A percentile compares a stretch with the other conserved stretches of the same genome.
Evolutionary conservation across 2,329 filamentous ascomycete genomes (phyloP).

Genomic region (Talaromyces sp.): DNA sequence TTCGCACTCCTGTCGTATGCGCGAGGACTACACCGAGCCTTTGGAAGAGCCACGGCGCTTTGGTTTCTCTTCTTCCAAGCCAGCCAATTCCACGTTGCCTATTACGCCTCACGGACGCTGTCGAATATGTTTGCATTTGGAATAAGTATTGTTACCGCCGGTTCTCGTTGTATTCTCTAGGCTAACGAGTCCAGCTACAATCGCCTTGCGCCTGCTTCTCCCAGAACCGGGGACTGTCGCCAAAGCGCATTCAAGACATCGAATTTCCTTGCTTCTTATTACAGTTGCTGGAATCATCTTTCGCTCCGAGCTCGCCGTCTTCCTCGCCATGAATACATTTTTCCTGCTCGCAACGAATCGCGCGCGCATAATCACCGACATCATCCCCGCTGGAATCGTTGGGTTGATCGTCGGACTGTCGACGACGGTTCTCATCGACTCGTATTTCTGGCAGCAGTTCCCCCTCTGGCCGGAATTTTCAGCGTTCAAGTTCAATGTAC

Average conservation of each 20-base stretch:
- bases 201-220: slow-evolving; percentile 45
- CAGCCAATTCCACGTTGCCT: slow-evolving; percentile 87
- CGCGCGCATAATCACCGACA: slow-evolving; percentile 46
- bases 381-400: slow-evolving; percentile 62
- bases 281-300: slow-evolving; percentile 80
- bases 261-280: slow-evolving; percentile 66
- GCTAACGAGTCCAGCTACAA: slow-evolving; percentile 23
- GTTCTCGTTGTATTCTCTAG: neutral
- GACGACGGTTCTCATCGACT: slow-evolving; percentile 73
- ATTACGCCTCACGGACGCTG: slow-evolving; percentile 84
- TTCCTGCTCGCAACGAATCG: slow-evolving; percentile 57
- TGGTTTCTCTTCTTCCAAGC: slow-evolving; percentile 79
- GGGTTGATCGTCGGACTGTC: slow-evolving; percentile 63
- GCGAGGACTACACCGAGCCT: slow-evolving; percentile 58
- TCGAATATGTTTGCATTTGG: slow-evolving; percentile 97
- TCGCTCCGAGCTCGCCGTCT: slow-evolving; percentile 79
- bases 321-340: slow-evolving; percentile 64
- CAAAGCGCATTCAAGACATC: slow-evolving; percentile 45
- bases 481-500: slow-evolving; percentile 86
- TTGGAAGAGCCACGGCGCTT: slow-evolving; percentile 61
- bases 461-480: slow-evolving; percentile 84
- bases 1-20: slow-evolving; percentile 62
- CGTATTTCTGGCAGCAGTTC: slow-evolving; percentile 82
- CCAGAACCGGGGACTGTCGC: slow-evolving; percentile 30
- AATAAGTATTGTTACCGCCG: slow-evolving; percentile 56